phyloP scores from a whole-genome alignment of 768 basidiomycete species.

The Lenzites betulinus region DNA sequence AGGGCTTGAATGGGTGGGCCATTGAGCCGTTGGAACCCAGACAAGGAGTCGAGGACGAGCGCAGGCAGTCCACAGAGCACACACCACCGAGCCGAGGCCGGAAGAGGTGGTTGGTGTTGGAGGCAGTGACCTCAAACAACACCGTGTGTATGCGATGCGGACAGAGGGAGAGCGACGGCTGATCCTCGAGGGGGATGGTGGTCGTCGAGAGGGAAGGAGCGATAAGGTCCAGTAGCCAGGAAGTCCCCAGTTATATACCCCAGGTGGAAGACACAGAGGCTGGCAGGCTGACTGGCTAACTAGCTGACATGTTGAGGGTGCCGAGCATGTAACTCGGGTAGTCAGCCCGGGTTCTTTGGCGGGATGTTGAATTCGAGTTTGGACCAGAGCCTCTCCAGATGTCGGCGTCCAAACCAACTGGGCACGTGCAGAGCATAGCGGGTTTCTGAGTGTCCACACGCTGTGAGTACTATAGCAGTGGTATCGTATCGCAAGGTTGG shows the following conservation, averaged over 20 bases:
- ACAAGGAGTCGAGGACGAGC: background rate
- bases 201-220: background rate
- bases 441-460: no score
- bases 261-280: background rate
- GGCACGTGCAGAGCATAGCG: no score
- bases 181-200: background rate
- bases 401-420: no score
- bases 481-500: no score
- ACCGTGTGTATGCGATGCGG: background rate
- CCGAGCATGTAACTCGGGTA: no score
- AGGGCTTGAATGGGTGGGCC: background rate
- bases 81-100: no score
- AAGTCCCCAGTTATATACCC: no score
- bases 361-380: no score
- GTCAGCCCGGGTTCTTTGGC: no score
- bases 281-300: background rate
- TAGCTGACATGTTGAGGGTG: no score
- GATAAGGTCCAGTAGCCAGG: background rate
- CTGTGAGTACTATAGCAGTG: no score
- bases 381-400: no score
- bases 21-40: conserved; percentile 4
- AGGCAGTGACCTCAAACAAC: background rate
- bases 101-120: background rate
- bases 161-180: background rate
- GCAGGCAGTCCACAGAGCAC: background rate